phyloP scores from a whole-genome alignment of 208 protist species.

The Trypanosoma lewisi region DNA sequence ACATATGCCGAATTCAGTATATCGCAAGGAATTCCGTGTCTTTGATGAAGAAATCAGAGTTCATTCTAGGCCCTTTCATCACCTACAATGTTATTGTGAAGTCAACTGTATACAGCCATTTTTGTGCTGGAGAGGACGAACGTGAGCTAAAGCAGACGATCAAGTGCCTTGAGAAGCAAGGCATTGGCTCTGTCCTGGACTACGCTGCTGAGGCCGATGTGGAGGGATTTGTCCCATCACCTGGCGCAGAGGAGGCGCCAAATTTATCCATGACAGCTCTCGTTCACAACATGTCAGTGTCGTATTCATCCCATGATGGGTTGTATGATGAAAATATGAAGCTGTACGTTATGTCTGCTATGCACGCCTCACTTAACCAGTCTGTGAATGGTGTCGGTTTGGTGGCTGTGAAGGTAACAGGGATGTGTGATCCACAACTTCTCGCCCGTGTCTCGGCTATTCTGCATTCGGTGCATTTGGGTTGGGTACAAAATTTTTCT shows the following conservation, averaged over 20 bases:
- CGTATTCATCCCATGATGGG: slow-evolving; percentile 60
- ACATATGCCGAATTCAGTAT: slow-evolving; percentile 60
- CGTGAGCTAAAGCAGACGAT: slow-evolving; percentile 83
- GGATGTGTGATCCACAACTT: slow-evolving; percentile 90
- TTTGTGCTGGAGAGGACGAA: slow-evolving; percentile 93
- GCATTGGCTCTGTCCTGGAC: slow-evolving; percentile 93
- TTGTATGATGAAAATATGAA: slow-evolving; percentile 92
- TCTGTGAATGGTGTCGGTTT: slow-evolving; percentile 61
- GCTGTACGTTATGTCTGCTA: slow-evolving; percentile 90
- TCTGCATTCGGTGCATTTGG: slow-evolving; percentile 84
- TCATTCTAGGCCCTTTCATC: slow-evolving; percentile 64
- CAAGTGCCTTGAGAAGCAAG: slow-evolving; percentile 48
- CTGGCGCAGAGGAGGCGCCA: slow-evolving; percentile 49
- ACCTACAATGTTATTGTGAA: slow-evolving; percentile 83
- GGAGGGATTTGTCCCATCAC: slow-evolving; percentile 61
- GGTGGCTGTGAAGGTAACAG: slow-evolving; percentile 91
- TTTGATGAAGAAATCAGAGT: slow-evolving; percentile 69
- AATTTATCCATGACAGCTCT: slow-evolving; percentile 71
- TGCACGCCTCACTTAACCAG: slow-evolving; percentile 75
- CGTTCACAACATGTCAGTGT: slow-evolving; percentile 52
- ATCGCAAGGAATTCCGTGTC: slow-evolving; percentile 75
- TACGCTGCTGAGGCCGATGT: slow-evolving; percentile 94
- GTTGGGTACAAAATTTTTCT: slow-evolving; percentile 80
- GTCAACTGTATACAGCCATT: slow-evolving; percentile 92
- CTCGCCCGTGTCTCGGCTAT: slow-evolving; percentile 87